These are phyloP conservation scores for Aureobasidium sp. DNA, from an alignment of 2,329 filamentous ascomycete genomes.

Conservation along the genomic window DNA sequence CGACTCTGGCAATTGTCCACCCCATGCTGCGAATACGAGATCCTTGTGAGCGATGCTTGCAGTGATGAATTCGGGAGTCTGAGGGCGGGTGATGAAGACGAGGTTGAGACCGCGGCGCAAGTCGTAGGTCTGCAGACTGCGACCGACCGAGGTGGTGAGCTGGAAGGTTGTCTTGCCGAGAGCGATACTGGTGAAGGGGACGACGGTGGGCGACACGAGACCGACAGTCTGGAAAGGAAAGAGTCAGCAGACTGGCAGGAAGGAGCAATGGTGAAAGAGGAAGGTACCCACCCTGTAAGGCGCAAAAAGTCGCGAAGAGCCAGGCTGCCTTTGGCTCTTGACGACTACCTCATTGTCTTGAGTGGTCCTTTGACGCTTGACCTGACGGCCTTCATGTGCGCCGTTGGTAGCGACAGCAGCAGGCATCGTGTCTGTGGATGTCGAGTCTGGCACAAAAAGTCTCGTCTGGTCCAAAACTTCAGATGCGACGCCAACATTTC, in stretches of 20 bases:
- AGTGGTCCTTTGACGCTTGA: constrained; percentile 67
- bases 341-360: constrained; percentile 21
- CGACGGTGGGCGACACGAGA: constrained; percentile 79
- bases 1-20: constrained; percentile 48
- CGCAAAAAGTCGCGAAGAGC: constrained; percentile 73
- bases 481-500: not conserved
- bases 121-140: constrained; percentile 91
- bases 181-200: constrained; percentile 83
- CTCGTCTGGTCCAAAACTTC: not conserved
- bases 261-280: not conserved
- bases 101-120: constrained; percentile 82
- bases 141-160: constrained; percentile 89
- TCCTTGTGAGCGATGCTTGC: constrained; percentile 84
- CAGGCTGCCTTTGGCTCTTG: constrained; percentile 21
- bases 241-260: constrained; percentile 17
- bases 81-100: constrained; percentile 85
- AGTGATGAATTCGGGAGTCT: constrained; percentile 79
- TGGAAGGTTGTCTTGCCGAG: constrained; percentile 94
- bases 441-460: not conserved
- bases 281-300: constrained; percentile 80
- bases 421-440: constrained; percentile 7
- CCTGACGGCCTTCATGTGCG: constrained; percentile 42
- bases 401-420: constrained; percentile 5
- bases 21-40: constrained; percentile 84
- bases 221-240: constrained; percentile 65